Percentiles rank a stretch among this genome's conserved stretches.
Conservation (phyloP, 495 filamentous ascomycete species). For the Terfezia claveryi region DNA sequence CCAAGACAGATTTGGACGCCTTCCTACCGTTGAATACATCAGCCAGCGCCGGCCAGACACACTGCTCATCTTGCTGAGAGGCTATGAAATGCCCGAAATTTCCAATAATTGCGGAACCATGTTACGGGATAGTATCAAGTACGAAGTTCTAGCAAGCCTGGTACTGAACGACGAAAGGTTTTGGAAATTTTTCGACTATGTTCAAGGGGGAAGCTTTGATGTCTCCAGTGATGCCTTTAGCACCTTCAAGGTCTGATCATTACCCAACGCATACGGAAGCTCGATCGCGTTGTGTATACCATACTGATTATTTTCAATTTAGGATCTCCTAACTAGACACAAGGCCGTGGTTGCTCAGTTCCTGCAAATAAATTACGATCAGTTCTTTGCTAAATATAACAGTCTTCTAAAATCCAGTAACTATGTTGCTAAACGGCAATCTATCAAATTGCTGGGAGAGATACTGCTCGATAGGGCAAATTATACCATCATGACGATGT, state of each 20-base stretch:
- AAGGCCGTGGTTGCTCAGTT: constrained; percentile 73
- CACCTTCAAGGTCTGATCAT: constrained; percentile 57
- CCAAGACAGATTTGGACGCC: constrained; percentile 13
- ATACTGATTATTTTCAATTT: not conserved
- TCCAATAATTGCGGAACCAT: constrained; percentile 83
- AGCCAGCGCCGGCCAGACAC: constrained; percentile 68
- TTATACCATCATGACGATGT: constrained; percentile 92
- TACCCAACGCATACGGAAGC: not conserved
- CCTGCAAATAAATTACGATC: constrained; percentile 35
- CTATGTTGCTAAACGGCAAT: constrained; percentile 96
- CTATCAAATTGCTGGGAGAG: constrained; percentile 89
- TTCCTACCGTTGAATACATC: constrained; percentile 60
- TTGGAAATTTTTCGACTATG: constrained; percentile 97
- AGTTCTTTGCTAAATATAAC: constrained; percentile 87
- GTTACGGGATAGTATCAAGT: constrained; percentile 76
- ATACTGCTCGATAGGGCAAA: constrained; percentile 85
- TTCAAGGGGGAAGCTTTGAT: constrained; percentile 85
- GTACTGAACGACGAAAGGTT: constrained; percentile 90
- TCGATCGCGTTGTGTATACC: not conserved
- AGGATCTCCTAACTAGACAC: constrained; percentile 90
- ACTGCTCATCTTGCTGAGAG: constrained; percentile 65
- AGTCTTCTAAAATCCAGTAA: constrained; percentile 68
- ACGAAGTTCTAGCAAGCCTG: constrained; percentile 66
- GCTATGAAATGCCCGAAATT: constrained; percentile 67
- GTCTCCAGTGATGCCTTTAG: constrained; percentile 93